Base-by-base conservation (phyloP, 345 rosid species). In the Gossypium sturtianum region DNA sequence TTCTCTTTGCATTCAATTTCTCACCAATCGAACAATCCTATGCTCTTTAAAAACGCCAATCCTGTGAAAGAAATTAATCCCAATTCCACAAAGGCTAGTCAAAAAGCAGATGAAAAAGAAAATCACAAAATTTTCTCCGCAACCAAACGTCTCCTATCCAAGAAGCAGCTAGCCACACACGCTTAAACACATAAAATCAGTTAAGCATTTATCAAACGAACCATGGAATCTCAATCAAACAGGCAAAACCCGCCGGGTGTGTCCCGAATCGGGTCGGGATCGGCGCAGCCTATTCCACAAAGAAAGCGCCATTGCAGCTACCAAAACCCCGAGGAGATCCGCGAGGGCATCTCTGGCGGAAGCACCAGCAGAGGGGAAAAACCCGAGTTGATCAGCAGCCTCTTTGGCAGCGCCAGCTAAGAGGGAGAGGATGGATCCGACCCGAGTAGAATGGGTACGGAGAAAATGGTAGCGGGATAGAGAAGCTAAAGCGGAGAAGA, bases 341-440 rank as follows among this genome's bases (percentile, higher is more conserved):
- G 97, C 95, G 41, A 86, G 83, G 54, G 89, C 97, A 77, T 94
- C 98, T 81, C 83, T 89, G 29, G 84, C 56, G 7, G 98, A 94
- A 25, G 97, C 97, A 2, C 95, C 97, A 13, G 97, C 86, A 11
- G 98, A 94, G 12, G 90, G 95, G 83, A 94, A 89, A 72, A 88
- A 0, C 1, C 95, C 93, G 60, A 94, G 62, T 6, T 94, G 95
- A 74, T 94, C 95, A n/a, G 90, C 97, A 11, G 86, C 89, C 83
- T 94, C 97, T 83, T 94, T 94, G 80, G 93, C 90, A 13, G 95
- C 63, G 38, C 98, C 98, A 72, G 93, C 91, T 60, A 83, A 59
- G 75, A 92, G 93, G 57, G 98, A 92, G 76, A 88, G 77, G 7
- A 83, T 75, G 67, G 97, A 91, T 64, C 97, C 98, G 81, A 86